A percentile compares a stretch with the other conserved stretches of the same genome.
Evolutionary conservation across 441 rosid genomes (phyloP).

Genomic region (Gossypium davidsonii): DNA sequence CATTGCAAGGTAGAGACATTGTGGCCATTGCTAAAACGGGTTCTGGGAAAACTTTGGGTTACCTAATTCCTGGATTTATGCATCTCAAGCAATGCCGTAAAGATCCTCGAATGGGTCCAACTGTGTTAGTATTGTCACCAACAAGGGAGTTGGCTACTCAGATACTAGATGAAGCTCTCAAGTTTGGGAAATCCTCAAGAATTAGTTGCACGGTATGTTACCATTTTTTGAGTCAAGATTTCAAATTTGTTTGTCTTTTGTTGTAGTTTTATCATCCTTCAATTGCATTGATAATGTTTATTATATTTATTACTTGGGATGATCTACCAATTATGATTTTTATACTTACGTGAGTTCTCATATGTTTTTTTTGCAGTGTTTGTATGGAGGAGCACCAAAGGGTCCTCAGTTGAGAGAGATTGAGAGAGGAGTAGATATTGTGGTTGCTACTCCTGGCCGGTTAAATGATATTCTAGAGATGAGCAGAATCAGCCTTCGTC

Average conservation of each 20-base stretch:
- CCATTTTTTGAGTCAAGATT: not conserved
- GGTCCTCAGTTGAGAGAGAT: slow-evolving; percentile 87
- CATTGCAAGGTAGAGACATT: slow-evolving; percentile 80
- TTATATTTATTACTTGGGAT: not conserved
- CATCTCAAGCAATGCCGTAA: slow-evolving; percentile 69
- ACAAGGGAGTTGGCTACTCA: slow-evolving; percentile 99
- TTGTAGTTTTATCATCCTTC: not conserved
- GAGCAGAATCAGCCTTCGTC: slow-evolving; percentile 81
- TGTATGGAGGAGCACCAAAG: slow-evolving; percentile 98
- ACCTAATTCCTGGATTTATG: slow-evolving; percentile 73
- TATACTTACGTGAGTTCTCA: slow-evolving; percentile 12
- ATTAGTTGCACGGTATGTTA: slow-evolving; percentile 72
- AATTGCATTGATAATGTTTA: not conserved
- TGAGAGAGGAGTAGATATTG: slow-evolving; percentile 88
- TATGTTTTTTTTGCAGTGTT: slow-evolving; percentile 47
- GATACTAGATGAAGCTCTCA: slow-evolving; percentile 85
- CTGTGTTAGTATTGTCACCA: slow-evolving; percentile 88
- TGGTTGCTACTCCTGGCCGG: slow-evolving; percentile 99
- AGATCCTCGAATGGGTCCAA: slow-evolving; percentile 80
- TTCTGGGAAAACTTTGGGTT: slow-evolving; percentile 97
- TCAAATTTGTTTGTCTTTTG: not conserved
- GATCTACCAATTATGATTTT: not conserved
- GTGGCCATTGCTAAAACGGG: slow-evolving; percentile 99
- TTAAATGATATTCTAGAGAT: slow-evolving; percentile 96
- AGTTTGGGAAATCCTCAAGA: slow-evolving; percentile 90